Evolutionary conservation across 2,329 filamentous ascomycete species (phyloP), one percentile per base, ranked within the genome.

Genomic region (Phialemoniopsis sp.): DNA sequence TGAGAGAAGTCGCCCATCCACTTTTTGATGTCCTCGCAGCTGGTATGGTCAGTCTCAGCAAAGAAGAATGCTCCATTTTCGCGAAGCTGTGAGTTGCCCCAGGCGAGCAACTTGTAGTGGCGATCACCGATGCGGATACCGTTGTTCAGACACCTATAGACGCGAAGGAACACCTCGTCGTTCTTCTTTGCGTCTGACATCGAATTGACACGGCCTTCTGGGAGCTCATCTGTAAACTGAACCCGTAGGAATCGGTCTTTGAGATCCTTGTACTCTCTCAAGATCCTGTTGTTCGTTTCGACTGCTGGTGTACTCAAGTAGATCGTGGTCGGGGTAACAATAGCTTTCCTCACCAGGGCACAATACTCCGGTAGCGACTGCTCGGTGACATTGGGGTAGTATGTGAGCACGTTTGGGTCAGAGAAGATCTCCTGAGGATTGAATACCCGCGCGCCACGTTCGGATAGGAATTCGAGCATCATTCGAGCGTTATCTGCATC

Each of bases 51-150:
- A 0, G 79, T 80, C 0, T 86, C 77, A 5, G 87, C 85, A 58
- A 97, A 97, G 62, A 98, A 96, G 55, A 93, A 97, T 0, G 88
- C 90, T 0, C 90, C 87, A 49, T 91, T 82, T 55, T 97, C 90
- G 37, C 91, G 80, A 43, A 98, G 87, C 52, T 98, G 93, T 0
- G 93, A 96, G 59, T 93, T 97, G 0, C 93, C 91, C 63, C 90
- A 96, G 0, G 91, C 93, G 18, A 98, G 76, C 47, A 97, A 97
- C 49, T 91, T 78, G 59, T 89, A 98, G 42, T 80, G 78, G 8
- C 88, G 82, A 46, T 84, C 86, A 5, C 88, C 93, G 36, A 98
- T 82, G 1, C 71, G 71, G 47, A 98, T 91, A 1, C 93, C 93
- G 40, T 93, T 78, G 33, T 66, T 72, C 54, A 97, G 67, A 0